Conservation (phyloP, 441 rosid genomes). For the Gossypium trilobum region DNA sequence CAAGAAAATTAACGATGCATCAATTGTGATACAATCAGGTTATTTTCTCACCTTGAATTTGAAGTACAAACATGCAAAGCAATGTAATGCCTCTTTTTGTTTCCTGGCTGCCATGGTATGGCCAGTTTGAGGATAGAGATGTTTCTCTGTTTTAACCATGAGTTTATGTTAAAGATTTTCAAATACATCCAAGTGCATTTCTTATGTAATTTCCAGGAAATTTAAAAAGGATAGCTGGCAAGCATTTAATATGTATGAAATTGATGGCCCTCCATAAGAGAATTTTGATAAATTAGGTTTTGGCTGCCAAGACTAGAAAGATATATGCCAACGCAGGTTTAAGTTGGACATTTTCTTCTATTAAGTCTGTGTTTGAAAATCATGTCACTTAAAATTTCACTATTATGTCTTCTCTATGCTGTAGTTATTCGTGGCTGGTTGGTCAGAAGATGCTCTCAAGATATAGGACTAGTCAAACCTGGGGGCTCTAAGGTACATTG, state of each 20-base stretch:
- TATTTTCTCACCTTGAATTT: conserved; percentile 10
- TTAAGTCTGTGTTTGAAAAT: neutral
- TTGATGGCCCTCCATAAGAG: neutral
- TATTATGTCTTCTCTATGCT: conserved; percentile 6
- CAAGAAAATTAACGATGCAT: conserved; percentile 42
- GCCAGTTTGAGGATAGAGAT: neutral
- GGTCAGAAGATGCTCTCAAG: conserved; percentile 88
- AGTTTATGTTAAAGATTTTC: neutral
- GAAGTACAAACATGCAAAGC: neutral
- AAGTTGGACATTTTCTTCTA: neutral
- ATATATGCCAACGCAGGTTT: neutral
- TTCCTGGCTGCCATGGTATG: neutral
- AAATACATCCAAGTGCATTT: neutral
- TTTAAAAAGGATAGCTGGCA: neutral
- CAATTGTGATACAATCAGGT: conserved; percentile 56
- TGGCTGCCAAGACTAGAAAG: neutral
- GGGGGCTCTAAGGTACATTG: conserved; percentile 44
- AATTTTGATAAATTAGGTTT: neutral
- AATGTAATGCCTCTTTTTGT: conserved; percentile 8
- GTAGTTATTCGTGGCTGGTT: conserved; percentile 91
- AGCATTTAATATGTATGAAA: neutral
- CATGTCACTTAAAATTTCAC: neutral
- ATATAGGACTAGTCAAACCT: conserved; percentile 46
- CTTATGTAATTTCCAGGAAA: neutral
- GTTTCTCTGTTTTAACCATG: neutral